Percentiles rank a stretch among this genome's conserved stretches.
phyloP scores from a whole-genome alignment of 2,329 filamentous ascomycete genomes.

The Mycosphaerelloides madeirae region DNA sequence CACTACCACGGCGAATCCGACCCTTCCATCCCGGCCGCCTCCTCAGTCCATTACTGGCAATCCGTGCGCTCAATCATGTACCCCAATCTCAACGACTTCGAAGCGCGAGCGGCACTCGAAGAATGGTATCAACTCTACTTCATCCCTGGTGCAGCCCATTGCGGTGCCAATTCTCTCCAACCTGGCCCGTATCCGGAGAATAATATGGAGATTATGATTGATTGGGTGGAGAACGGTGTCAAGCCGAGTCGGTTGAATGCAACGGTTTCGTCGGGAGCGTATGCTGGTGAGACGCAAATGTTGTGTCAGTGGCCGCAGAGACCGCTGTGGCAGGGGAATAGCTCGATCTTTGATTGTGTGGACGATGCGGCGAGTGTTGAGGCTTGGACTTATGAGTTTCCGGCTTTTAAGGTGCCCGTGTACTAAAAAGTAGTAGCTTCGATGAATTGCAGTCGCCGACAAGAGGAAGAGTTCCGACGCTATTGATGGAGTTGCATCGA shows the following conservation, averaged over 20 bases:
- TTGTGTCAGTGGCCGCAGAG: conserved; percentile 44
- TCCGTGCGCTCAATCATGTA: conserved; percentile 52
- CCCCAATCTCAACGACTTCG: conserved; percentile 35
- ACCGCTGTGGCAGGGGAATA: conserved; percentile 39
- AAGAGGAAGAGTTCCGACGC: too few relatives aligned
- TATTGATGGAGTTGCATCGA: too few relatives aligned
- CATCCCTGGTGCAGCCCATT: conserved; percentile 52
- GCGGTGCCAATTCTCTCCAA: conserved; percentile 40
- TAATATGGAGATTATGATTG: conserved; percentile 46
- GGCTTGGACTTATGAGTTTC: conserved; percentile 18
- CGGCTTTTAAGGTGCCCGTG: conserved; percentile 18
- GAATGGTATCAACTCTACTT: conserved; percentile 55
- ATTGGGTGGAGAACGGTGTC: conserved; percentile 51
- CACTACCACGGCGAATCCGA: conserved; percentile 58
- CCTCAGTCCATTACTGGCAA: conserved; percentile 53
- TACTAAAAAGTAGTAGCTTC: too few relatives aligned
- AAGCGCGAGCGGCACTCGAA: conserved; percentile 38
- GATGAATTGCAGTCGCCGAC: not conserved
- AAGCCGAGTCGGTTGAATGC: conserved; percentile 44
- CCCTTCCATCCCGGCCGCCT: conserved; percentile 48
- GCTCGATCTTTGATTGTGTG: conserved; percentile 33
- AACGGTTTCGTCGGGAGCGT: conserved; percentile 27
- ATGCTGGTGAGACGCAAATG: conserved; percentile 34
- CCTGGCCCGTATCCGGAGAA: conserved; percentile 42
- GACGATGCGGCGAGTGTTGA: conserved; percentile 31